Base-by-base conservation (phyloP, 2,329 filamentous ascomycete species). In the Pseudopyricularia javanii region DNA sequence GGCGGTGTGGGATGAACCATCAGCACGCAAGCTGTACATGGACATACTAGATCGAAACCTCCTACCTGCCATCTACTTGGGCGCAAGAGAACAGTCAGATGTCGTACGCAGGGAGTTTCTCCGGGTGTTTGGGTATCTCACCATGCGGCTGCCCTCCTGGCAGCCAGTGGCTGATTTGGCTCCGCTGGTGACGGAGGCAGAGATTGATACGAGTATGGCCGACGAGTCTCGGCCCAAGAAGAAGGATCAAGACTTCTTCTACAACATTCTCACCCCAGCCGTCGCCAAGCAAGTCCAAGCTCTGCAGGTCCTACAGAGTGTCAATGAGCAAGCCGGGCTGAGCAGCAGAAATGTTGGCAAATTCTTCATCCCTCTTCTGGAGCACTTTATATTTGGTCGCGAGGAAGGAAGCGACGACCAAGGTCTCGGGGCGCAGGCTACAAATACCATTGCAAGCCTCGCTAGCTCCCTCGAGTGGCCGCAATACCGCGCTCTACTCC, bases 331-430 rank as follows among this genome's bases (percentile, higher is more conserved):
- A 53, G 75, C 79, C 4, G 50, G 37, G 12, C 72, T 98, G 55
- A 78, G 78, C 56, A 86, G 88, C 61, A 81, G 82, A 51, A 95
- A 95, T 61, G 76, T 95, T 57, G 83, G 85, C 54, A 85, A 91
- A 17, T 86, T 96, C 62, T 88, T 97, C 63, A 80, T 98, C 40
- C 94, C 93, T 1, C 74, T 98, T 20, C 75, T 97, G 9, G 93
- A 98, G 63, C 91, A 96, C 64, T 97, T 96, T 63, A 85, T 96
- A 24, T 91, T 95, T 63, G 86, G 90, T 54, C 82, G 86, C 55
- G 80, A 79, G 4, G 86, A 89, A 49, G 74, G 76, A 8, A 73
- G 66, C 22, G 89, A 95, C 64, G 90, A 89, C 34, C 86, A 94
- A 59, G 91, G 90, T 50, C 74, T 97, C 52, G 84, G 89, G 50